Evolutionary conservation across 208 protist species (phyloP).

Genomic region (Leptomonas seymouri): DNA sequence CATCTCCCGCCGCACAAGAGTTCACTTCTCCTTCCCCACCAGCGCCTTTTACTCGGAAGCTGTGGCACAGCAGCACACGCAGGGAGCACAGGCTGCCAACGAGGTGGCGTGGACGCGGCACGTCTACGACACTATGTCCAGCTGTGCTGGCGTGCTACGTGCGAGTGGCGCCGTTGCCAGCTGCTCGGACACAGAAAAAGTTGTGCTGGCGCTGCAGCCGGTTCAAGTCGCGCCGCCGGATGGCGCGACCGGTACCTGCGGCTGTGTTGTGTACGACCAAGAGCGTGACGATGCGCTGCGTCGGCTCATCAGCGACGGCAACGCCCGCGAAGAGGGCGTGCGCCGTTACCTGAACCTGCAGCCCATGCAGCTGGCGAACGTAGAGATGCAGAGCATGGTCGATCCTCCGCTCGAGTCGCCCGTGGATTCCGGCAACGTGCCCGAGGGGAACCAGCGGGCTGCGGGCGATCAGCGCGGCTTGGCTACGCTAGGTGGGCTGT

Average conservation of each 20-base stretch:
- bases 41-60: slow-evolving; percentile 35
- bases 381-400: slow-evolving; percentile 48
- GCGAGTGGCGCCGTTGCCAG: slow-evolving; percentile 16
- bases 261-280: slow-evolving; percentile 44
- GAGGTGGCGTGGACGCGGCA: slow-evolving; percentile 35
- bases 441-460: background rate
- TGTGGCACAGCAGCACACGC: slow-evolving; percentile 18
- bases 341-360: slow-evolving; percentile 69
- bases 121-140: slow-evolving; percentile 35
- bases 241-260: slow-evolving; percentile 29
- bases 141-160: slow-evolving; percentile 19
- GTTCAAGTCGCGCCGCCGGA: slow-evolving; percentile 34
- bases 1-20: slow-evolving; percentile 21
- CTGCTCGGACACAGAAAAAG: slow-evolving; percentile 32
- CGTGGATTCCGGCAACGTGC: slow-evolving; percentile 7
- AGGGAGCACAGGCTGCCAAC: slow-evolving; percentile 10
- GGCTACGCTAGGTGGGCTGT: slow-evolving; percentile 69
- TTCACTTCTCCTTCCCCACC: slow-evolving; percentile 29
- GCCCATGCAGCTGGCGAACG: slow-evolving; percentile 65
- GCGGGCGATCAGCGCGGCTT: slow-evolving; percentile 35
- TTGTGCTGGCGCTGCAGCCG: slow-evolving; percentile 52
- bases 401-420: slow-evolving; percentile 33
- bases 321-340: slow-evolving; percentile 44
- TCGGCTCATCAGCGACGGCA: slow-evolving; percentile 34
- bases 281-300: slow-evolving; percentile 24